phyloP scores from a whole-genome alignment of 805 yeast genomes.

The Pichia sporocuriosa region DNA sequence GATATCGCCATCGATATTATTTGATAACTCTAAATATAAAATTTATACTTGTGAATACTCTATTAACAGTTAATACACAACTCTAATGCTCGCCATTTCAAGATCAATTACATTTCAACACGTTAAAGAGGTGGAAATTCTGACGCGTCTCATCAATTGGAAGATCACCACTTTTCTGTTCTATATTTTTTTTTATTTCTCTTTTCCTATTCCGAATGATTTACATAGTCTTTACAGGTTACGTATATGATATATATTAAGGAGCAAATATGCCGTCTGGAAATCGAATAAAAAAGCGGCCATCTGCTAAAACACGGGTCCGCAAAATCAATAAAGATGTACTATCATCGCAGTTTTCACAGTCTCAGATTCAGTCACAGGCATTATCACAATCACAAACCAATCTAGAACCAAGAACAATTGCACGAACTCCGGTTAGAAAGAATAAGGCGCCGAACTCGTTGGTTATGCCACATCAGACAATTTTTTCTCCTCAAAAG shows the following conservation, averaged over 20 bases:
- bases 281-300: conserved; percentile 5
- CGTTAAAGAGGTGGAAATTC: no score
- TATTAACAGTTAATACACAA: no score
- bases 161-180: neutral
- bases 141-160: no score
- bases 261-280: neutral
- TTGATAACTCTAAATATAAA: no score
- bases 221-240: neutral
- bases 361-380: no score
- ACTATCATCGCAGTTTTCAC: conserved; percentile 8
- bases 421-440: conserved; percentile 6
- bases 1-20: conserved; percentile 42
- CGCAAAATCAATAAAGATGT: conserved; percentile 9
- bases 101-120: no score
- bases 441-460: conserved; percentile 8
- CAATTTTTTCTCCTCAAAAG: conserved; percentile 14
- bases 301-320: conserved; percentile 13
- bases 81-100: no score
- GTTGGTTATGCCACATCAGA: conserved; percentile 8
- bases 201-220: neutral
- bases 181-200: neutral
- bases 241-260: no score
- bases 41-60: no score
- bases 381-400: neutral
- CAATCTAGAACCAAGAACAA: neutral